Base-by-base conservation (phyloP, 345 rosid species). In the Odontarrhena argentea region DNA sequence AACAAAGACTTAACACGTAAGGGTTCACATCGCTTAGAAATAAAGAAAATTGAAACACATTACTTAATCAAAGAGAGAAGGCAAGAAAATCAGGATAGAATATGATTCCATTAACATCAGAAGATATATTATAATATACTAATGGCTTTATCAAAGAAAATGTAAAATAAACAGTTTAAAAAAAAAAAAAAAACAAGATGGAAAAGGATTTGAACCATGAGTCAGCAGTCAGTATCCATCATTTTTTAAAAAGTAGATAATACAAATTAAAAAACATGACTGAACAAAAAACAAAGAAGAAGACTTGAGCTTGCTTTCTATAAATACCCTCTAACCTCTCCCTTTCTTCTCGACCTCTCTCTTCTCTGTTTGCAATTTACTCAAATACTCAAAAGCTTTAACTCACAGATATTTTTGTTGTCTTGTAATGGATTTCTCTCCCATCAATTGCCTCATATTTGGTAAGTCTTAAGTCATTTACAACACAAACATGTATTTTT, bases 391-490 rank as follows among this genome's bases (percentile, higher is more conserved):
- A 30, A 53, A 54, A 25, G 37, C 26, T 50, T 3, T 28, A 32
- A 4, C 1, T 3, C 36, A 13, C 2, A 54, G 12, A 9, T 30
- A 7, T 3, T 7, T 30, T 0, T 6, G 12, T 18, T 60, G 0
- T 8, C 28, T 49, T 67, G 72, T 22, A 32, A 79, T 79, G 80
- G 76, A 69, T 63, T 69, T 49, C 55, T 84, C 86, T 56, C 82
- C 94, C 28, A 83, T 93, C 80, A 79, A 82, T 22, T 79, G 83
- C 81, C 80, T 92, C 79, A 48, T 89, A 46, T 89, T 92, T 15
- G 98, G 97, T 89, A 86, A 22, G 26, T 26, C 5, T 9, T 9
- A 46, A 18, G 22, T 18, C 22, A 18, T 18, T 18, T 18, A 18
- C 22, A 18, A 18, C 22, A 18, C 22, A 18, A 18, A 18, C 22